Base-by-base conservation (phyloP, 2,329 filamentous ascomycete species). In the Epichloe elymi region DNA sequence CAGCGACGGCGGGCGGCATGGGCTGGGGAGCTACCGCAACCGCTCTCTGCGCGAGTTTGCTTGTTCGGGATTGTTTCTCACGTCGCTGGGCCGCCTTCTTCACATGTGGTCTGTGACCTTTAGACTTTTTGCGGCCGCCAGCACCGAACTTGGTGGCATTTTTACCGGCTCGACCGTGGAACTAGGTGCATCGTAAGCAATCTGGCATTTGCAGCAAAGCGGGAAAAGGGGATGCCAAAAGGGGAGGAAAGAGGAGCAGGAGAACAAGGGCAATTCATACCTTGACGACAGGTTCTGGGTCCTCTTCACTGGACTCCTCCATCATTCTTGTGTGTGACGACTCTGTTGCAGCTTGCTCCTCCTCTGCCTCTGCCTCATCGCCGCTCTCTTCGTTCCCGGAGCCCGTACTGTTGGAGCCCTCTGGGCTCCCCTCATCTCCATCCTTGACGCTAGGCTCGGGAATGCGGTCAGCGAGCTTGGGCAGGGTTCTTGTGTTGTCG, bases 261-360 rank as follows among this genome's bases (percentile, higher is more conserved):
- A 19, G 14, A n/a, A 36, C 43, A 36, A 4, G 43, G 15, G 10
- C 39, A 37, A n/a, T 3, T 33, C 61, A 51, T 63, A 66, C 64
- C 47, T 59, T 57, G 36, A 52, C 48, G 42, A 57, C 55, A 35
- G 55, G 58, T 36, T 52, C 59, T 5, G 46, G 63, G n/a, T 77
- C 76, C 6, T 81, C 78, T 11, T 79, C 78, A 52, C 73, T 77
- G 12, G 73, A 75, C 59, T 82, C 79, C 1, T 80, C 76, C 38
- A 66, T 68, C 78, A 82, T 82, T 40, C 78, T 71, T 26, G 79
- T 82, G 45, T 64, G 62, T 40, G 57, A 51, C 11, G 58, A 54
- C 42, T 61, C 64, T 15, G 53, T 54, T 46, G 62, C 68, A 20
- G 50, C 56, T 2, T 69, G 65, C 46, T 76, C 19, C 17, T 19